phyloP scores from a whole-genome alignment of 257 asterid species.

The Fraxinus americana region DNA sequence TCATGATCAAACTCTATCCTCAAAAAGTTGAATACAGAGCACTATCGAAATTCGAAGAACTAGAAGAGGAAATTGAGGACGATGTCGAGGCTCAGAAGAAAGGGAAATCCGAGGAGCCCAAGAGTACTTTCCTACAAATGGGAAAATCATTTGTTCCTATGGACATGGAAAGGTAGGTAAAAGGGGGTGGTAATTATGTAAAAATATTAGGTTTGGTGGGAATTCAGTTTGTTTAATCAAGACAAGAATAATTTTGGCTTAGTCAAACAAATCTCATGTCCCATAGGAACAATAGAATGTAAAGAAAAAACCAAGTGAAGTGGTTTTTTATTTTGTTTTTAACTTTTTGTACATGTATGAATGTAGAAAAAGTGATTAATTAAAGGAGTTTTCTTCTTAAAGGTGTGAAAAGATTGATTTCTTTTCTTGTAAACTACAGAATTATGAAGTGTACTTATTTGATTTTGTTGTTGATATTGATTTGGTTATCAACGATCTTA shows the following conservation, averaged over 20 bases:
- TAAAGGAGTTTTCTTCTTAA: neutral
- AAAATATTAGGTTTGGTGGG: slow-evolving; percentile 1
- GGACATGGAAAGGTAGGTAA: slow-evolving; percentile 20
- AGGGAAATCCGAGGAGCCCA: slow-evolving; percentile 7
- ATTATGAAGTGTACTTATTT: neutral
- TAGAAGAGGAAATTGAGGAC: slow-evolving; percentile 18
- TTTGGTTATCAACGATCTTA: neutral
- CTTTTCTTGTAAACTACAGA: neutral
- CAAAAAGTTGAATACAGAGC: slow-evolving; percentile 36
- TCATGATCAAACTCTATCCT: slow-evolving; percentile 17
- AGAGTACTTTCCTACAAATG: slow-evolving; percentile 21
- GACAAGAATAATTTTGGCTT: slow-evolving; percentile 24
- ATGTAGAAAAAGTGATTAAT: neutral
- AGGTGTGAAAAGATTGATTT: neutral
- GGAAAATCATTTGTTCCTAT: slow-evolving; percentile 13
- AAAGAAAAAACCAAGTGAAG: neutral
- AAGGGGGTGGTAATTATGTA: neutral
- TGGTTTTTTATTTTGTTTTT: neutral
- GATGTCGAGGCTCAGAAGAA: slow-evolving; percentile 37
- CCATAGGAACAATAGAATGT: neutral
- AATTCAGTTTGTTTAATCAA: slow-evolving; percentile 5
- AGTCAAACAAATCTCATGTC: neutral
- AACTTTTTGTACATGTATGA: neutral
- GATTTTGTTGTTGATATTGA: neutral
- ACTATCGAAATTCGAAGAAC: slow-evolving; percentile 22